Evolutionary conservation across 2,329 filamentous ascomycete genomes (phyloP).

Genomic region (Epichloe gansuensis): DNA sequence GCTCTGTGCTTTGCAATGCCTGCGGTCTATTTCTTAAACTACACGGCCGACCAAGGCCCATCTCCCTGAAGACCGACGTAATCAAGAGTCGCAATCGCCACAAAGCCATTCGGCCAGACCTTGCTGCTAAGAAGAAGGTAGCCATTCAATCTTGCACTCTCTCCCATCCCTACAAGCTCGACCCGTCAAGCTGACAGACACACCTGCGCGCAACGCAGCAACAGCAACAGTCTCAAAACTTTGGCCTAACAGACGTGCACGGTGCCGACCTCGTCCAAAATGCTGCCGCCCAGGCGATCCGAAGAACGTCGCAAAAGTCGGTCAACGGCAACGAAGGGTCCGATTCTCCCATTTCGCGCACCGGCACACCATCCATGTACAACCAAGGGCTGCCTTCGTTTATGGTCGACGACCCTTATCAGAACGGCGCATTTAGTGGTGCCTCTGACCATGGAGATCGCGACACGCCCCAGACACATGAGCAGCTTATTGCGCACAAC

Average conservation of each 20-base stretch:
- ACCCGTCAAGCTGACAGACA: background rate
- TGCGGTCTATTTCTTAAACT: slow-evolving; percentile 96
- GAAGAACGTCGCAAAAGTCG: slow-evolving; percentile 57
- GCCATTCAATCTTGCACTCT: slow-evolving; percentile 11
- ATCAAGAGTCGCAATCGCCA: slow-evolving; percentile 99
- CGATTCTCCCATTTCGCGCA: slow-evolving; percentile 68
- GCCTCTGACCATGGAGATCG: slow-evolving; percentile 39
- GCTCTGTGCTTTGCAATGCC: slow-evolving; percentile 93
- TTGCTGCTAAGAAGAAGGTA: slow-evolving; percentile 76
- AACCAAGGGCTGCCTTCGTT: slow-evolving; percentile 68
- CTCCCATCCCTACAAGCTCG: background rate
- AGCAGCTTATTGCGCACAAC: slow-evolving; percentile 68
- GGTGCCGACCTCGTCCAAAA: slow-evolving; percentile 42
- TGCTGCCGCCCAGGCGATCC: slow-evolving; percentile 37
- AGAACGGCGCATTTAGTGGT: slow-evolving; percentile 28
- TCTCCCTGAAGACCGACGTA: slow-evolving; percentile 95
- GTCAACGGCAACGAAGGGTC: slow-evolving; percentile 62
- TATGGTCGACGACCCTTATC: slow-evolving; percentile 60
- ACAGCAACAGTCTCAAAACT: slow-evolving; percentile 28
- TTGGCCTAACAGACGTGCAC: slow-evolving; percentile 35
- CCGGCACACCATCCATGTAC: slow-evolving; percentile 63
- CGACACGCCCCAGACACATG: slow-evolving; percentile 63
- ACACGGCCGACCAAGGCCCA: slow-evolving; percentile 83
- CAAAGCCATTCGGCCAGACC: slow-evolving; percentile 70
- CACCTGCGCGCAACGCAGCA: slow-evolving; percentile 10